Evolutionary conservation across 768 basidiomycete species (phyloP).

Genomic region (Tylopilus sp.): DNA sequence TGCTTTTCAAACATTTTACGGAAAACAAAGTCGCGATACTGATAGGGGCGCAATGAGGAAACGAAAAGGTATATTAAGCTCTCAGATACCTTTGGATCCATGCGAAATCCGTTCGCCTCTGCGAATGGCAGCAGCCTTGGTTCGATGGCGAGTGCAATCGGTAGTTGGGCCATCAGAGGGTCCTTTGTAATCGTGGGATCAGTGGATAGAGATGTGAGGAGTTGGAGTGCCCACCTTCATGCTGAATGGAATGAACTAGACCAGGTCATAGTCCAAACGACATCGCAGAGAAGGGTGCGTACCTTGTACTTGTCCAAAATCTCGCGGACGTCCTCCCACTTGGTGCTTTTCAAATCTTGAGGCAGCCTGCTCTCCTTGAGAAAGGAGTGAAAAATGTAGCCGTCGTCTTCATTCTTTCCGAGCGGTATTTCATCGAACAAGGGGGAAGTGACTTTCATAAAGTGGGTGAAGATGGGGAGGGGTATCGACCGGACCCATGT

Average conservation of each 20-base stretch:
- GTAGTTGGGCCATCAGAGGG: constrained; percentile 74
- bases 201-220: background rate
- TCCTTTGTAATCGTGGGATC: constrained; percentile 43
- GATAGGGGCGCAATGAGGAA: constrained; percentile 12
- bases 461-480: constrained; percentile 58
- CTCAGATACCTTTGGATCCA: constrained; percentile 66
- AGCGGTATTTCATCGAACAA: constrained; percentile 64
- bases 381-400: constrained; percentile 58
- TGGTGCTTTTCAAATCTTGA: constrained; percentile 52
- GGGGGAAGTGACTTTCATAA: constrained; percentile 55
- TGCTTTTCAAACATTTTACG: constrained; percentile 78
- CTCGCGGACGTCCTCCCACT: constrained; percentile 62
- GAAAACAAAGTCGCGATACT: constrained; percentile 87
- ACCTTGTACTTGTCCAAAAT: constrained; percentile 72
- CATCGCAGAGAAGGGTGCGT: constrained; percentile 8
- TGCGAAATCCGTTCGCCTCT: constrained; percentile 67
- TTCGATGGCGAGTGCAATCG: constrained; percentile 73
- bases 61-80: background rate
- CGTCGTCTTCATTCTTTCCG: constrained; percentile 75
- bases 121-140: constrained; percentile 71
- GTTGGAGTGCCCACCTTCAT: constrained; percentile 46
- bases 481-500: constrained; percentile 68
- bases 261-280: constrained; percentile 14
- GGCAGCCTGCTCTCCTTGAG: constrained; percentile 68
- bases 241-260: constrained; percentile 75